Evolutionary conservation across 305 asterid species (phyloP), one percentile per base, ranked within the genome.

Genomic region (Fraxinus velutina): DNA sequence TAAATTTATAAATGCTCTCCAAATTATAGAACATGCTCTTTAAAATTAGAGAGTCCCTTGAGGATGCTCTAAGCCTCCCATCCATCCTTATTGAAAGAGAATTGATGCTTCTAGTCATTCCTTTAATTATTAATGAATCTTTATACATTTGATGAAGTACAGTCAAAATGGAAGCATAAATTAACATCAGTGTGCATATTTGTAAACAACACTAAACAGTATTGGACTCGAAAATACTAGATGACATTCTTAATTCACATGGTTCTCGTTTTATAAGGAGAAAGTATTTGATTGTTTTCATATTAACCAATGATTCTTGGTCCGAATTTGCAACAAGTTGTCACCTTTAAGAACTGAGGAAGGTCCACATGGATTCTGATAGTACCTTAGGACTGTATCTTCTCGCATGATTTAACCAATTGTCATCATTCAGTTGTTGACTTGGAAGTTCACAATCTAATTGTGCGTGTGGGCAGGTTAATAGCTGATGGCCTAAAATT

Each of bases 331-430:
- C 19, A 30, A 4, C 10, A 5, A 27, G 74, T 68, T 29, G 37
- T 68, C 74, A 29, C 8, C 36, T 27, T 68, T 68, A 3, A 4
- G 39, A 8, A 30, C 74, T 10, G 71, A 30, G 72, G 77, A 70
- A 44, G 79, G 77, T 17, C 44, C 55, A 60, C 34, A 70, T 55
- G 62, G 85, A 83, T 81, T 78, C 77, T 68, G 81, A 84, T 78
- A 73, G 71, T 81, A 47, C 55, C 44, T 24, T 6, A 32, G 76
- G 76, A 72, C 62, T 75, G 37, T 34, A 78, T 78, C 75, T 70
- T 70, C 34, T 77, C 85, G 86, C 87, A 81, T 86, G 89, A 84
- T 83, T 75, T 86, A 78, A 88, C 83, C 80, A 50, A 78, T 72
- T 62, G 71, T 33, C 52, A 44, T 44, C 17, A 71, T 4, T 76